Conservation (phyloP, 768 basidiomycete species). For the Suillus americanus region DNA sequence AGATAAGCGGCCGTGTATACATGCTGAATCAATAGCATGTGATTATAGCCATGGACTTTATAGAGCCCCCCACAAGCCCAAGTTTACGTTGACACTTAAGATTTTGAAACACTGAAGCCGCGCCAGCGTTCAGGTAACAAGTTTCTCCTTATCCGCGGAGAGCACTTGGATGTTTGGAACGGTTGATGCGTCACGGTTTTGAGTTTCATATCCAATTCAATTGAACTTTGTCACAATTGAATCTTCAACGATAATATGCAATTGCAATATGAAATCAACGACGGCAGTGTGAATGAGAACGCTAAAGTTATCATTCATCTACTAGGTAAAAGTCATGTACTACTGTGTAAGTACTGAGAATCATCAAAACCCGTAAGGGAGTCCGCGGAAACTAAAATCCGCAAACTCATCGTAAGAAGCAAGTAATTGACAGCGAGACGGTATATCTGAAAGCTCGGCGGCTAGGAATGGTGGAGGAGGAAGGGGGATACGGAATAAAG, state of each 20-base stretch:
- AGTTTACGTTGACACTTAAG: background rate
- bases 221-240: background rate
- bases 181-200: background rate
- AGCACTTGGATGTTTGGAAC: background rate
- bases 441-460: background rate
- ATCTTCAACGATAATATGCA: background rate
- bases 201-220: background rate
- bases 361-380: constrained; percentile 19
- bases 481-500: background rate
- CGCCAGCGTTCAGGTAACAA: background rate
- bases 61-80: background rate
- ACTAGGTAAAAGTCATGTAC: constrained; percentile 10
- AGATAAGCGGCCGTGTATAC: too few relatives aligned
- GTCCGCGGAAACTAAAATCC: constrained; percentile 35
- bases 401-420: constrained; percentile 7
- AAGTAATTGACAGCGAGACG: background rate
- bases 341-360: constrained; percentile 10
- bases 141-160: background rate
- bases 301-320: constrained; percentile 24
- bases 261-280: background rate
- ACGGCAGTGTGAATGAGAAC: background rate
- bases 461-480: background rate
- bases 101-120: background rate
- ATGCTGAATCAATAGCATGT: background rate
- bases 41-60: constrained; percentile 2